Evolutionary conservation across 2,329 filamentous ascomycete genomes (phyloP), one percentile per base, ranked within the genome.

Genomic region (Monosporascus sp.): DNA sequence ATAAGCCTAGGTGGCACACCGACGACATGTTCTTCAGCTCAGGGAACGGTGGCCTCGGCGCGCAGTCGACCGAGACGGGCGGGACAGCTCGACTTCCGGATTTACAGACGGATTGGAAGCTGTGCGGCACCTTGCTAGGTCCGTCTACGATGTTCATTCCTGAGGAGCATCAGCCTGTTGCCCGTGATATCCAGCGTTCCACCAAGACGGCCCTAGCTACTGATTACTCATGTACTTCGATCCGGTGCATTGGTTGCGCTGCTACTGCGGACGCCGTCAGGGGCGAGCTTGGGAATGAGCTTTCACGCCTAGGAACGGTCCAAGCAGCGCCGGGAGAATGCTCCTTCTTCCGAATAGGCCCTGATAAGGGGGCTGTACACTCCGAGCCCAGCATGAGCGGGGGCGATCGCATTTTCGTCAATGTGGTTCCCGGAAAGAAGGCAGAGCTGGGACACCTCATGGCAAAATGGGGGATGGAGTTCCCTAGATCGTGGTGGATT

Each of bases 1-100:
- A 79, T 56, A 64, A 57, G 9, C 72, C 73, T 1, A 64, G 77
- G 47, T 79, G 76, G 77, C 77, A 79, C 54, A 74, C 74, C 0
- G 77, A 79, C 55, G 75, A 79, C 52, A 62, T 75, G 17, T 78
- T 79, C 61, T 79, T 72, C 55, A 54, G 54, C 48, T 48, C 54
- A 22, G 52, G 49, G 7, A 55, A 54, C 4, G 59, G 60, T 11
- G 52, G 53, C 24, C 53, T 62, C 1, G 58, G 54, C 6, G 59
- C 46, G 46, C 49, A 50, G 37, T 48, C 53, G 35, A 9, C 41
- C 37, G 31, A 35, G 22, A 55, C 37, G 43, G 37, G 47, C 43
- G 48, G 52, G 43, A 22, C 49, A 4, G 35, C 31, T 27, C 24
- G 44, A 11, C 35, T 48, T 26, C 40, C 60, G 14, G 52, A 64